Evolutionary conservation across 2,329 filamentous ascomycete species (phyloP).

Genomic region (Neopestalotiopsis sp.): DNA sequence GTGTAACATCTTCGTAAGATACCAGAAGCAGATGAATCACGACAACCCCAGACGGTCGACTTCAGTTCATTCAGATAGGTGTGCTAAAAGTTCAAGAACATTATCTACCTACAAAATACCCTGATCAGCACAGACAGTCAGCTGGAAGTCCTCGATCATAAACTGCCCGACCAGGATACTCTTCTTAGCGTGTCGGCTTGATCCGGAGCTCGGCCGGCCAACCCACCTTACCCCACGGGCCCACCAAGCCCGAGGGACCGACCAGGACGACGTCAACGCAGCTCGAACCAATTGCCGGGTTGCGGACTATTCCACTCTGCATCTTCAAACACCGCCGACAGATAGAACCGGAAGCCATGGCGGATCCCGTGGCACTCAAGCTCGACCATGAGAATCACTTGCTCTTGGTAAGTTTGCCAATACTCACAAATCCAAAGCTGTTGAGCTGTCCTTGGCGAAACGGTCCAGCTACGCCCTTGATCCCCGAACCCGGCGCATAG

Average conservation of each 20-base stretch:
- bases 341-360: not conserved
- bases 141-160: not conserved
- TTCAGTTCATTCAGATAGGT: too few species aligned
- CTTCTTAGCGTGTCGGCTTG: not conserved
- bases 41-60: too few species aligned
- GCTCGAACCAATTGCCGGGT: not conserved
- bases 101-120: not conserved
- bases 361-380: constrained; percentile 41
- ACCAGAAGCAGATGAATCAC: too few species aligned
- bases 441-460: not conserved
- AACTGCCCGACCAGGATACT: not conserved
- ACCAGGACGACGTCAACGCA: constrained; percentile 16
- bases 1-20: not conserved
- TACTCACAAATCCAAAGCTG: not conserved
- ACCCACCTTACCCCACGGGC: constrained; percentile 17
- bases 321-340: not conserved
- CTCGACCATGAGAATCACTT: constrained; percentile 79
- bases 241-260: constrained; percentile 8
- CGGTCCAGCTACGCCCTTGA: not conserved
- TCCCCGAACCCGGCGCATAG: constrained; percentile 11
- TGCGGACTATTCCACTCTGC: not conserved
- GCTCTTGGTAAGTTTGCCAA: constrained; percentile 63
- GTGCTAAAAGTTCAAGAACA: too few species aligned
- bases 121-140: not conserved
- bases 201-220: not conserved